Evolutionary conservation across 345 rosid genomes (phyloP).

Genomic region (Ricinus communis): DNA sequence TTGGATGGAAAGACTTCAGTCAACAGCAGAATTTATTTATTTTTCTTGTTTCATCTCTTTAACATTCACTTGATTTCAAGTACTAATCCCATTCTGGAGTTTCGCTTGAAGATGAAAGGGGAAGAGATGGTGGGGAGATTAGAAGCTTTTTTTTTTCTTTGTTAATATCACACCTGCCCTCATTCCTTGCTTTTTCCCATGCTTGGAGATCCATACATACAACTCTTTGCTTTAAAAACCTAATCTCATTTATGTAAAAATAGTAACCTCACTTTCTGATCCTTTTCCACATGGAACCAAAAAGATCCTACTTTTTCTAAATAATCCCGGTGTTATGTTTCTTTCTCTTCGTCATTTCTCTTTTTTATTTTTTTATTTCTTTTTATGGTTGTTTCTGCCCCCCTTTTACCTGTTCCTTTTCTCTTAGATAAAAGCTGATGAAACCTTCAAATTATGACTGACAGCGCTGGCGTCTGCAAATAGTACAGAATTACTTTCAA

Average conservation of each 20-base stretch:
- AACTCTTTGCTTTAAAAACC: slow-evolving; percentile 8
- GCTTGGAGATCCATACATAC: slow-evolving; percentile 3
- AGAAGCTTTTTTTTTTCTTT: slow-evolving; percentile 6
- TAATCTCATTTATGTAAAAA: slow-evolving; percentile 5
- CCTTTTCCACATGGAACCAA: background rate
- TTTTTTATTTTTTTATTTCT: background rate
- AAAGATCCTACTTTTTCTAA: slow-evolving; percentile 11
- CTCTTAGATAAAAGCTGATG: background rate
- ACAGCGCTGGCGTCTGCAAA: slow-evolving; percentile 3
- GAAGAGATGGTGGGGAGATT: slow-evolving; percentile 2
- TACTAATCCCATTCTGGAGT: background rate
- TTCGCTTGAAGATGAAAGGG: slow-evolving; percentile 12
- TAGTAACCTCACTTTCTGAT: slow-evolving; percentile 5
- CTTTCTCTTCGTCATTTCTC: too few relatives aligned
- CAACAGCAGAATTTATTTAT: slow-evolving; percentile 5
- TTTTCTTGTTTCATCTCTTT: slow-evolving; percentile 7
- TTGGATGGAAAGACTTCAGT: background rate
- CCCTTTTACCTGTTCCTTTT: slow-evolving; percentile 6
- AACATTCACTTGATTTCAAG: background rate
- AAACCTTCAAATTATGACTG: slow-evolving; percentile 5
- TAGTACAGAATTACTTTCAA: slow-evolving; percentile 16
- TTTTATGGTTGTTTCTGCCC: slow-evolving; percentile 11
- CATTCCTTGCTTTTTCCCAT: slow-evolving; percentile 9
- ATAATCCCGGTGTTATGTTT: slow-evolving; percentile 2
- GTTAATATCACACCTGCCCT: slow-evolving; percentile 19